A percentile compares a stretch with the other conserved stretches of the same genome.
Evolutionary conservation across 768 basidiomycete genomes (phyloP).

Genomic region (Suillus paluster): DNA sequence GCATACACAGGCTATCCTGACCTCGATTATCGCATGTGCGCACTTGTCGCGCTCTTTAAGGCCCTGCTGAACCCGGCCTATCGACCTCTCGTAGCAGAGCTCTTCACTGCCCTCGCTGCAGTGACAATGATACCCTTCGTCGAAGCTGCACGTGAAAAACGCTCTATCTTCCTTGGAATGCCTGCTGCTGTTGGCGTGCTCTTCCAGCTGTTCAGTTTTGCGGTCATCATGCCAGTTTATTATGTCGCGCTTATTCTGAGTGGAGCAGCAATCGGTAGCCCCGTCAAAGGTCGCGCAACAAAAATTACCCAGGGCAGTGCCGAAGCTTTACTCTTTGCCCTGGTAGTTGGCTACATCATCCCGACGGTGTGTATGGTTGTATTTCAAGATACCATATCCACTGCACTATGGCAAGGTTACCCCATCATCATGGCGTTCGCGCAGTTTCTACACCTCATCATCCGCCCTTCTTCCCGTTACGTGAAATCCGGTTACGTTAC

Average conservation of each 20-base stretch:
- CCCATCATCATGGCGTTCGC: constrained; percentile 53
- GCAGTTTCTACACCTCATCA: constrained; percentile 40
- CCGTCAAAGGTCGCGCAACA: constrained; percentile 19
- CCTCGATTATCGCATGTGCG: constrained; percentile 47
- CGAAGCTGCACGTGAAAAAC: constrained; percentile 47
- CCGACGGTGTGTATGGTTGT: constrained; percentile 51
- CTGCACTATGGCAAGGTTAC: constrained; percentile 59
- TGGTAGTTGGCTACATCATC: constrained; percentile 49
- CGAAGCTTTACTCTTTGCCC: constrained; percentile 55
- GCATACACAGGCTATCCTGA: constrained; percentile 42
- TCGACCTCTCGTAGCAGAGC: constrained; percentile 21
- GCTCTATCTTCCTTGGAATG: constrained; percentile 40
- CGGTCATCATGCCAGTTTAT: constrained; percentile 50
- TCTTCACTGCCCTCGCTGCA: constrained; percentile 16
- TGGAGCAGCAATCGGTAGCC: constrained; percentile 26
- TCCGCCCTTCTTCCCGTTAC: constrained; percentile 34
- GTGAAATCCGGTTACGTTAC: constrained; percentile 25
- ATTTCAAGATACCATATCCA: constrained; percentile 46
- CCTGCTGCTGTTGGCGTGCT: constrained; percentile 48
- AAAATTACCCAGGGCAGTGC: constrained; percentile 49
- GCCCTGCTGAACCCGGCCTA: constrained; percentile 19
- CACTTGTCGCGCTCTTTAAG: constrained; percentile 53
- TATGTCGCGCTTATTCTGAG: constrained; percentile 50
- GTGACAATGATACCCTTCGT: constrained; percentile 44
- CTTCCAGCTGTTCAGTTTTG: constrained; percentile 48